Percentiles rank a stretch among this genome's conserved stretches.
phyloP scores from a whole-genome alignment of 2,329 filamentous ascomycete species.

The Chaetomium sp. region DNA sequence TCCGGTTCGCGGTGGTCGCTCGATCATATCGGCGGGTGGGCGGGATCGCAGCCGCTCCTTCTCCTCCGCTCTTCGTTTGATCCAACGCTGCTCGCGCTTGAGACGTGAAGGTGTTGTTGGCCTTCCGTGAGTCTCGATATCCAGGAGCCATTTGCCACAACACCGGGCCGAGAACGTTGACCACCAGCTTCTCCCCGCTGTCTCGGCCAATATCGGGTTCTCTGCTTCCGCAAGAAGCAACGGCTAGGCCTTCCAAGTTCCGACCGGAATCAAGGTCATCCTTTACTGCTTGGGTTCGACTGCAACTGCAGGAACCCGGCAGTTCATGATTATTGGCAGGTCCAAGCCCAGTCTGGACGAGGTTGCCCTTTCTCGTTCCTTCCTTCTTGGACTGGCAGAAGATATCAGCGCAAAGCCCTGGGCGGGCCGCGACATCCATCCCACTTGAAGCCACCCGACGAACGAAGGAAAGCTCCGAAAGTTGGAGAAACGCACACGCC shows the following conservation, averaged over 20 bases:
- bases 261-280: background rate
- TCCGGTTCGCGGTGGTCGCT: constrained; percentile 11
- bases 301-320: background rate
- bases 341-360: background rate
- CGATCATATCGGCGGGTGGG: constrained; percentile 13
- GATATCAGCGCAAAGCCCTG: too few species aligned
- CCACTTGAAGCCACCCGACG: background rate
- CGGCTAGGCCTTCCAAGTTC: constrained; percentile 2
- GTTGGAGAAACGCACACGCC: background rate
- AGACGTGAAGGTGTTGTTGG: constrained; percentile 10
- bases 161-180: constrained; percentile 2
- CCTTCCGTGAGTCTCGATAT: background rate
- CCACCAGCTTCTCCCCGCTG: constrained; percentile 3
- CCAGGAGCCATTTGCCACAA: background rate
- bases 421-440: background rate
- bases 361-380: background rate
- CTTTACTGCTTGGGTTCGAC: background rate
- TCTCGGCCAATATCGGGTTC: constrained; percentile 16
- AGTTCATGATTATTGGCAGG: background rate
- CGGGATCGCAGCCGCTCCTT: constrained; percentile 17
- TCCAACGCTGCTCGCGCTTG: constrained; percentile 13
- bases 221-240: constrained; percentile 17
- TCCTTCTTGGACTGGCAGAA: background rate
- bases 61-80: background rate
- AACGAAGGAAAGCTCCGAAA: background rate